phyloP scores from a whole-genome alignment of 2,329 filamentous ascomycete species.

The Phoma herbarum region DNA sequence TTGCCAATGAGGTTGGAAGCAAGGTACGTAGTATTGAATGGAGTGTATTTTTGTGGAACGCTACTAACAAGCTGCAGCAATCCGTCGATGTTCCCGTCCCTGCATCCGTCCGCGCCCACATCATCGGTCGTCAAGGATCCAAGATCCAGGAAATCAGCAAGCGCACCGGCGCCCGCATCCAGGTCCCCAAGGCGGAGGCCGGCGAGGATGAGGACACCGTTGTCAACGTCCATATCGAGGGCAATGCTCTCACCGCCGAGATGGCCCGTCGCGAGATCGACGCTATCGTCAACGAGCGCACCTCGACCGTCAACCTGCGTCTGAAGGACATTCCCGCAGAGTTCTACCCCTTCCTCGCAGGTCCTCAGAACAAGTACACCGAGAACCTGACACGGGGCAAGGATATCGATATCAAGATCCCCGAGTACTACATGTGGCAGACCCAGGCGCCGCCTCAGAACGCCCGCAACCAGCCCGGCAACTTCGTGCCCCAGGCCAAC shows the following conservation, averaged over 20 bases:
- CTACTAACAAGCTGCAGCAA: slow-evolving; percentile 57
- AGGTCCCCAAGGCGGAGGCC: slow-evolving; percentile 83
- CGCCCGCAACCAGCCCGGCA: slow-evolving; percentile 69
- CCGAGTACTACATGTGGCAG: slow-evolving; percentile 78
- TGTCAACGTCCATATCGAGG: slow-evolving; percentile 88
- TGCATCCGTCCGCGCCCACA: slow-evolving; percentile 81
- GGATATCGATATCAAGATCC: slow-evolving; percentile 83
- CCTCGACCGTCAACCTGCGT: slow-evolving; percentile 81
- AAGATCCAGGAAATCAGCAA: slow-evolving; percentile 91
- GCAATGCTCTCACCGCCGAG: slow-evolving; percentile 86
- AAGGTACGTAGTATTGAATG: slow-evolving; percentile 66
- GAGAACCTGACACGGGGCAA: slow-evolving; percentile 75
- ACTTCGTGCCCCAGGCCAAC: slow-evolving; percentile 75
- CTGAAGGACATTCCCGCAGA: slow-evolving; percentile 86
- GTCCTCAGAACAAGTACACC: slow-evolving; percentile 74
- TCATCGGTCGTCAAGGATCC: slow-evolving; percentile 91
- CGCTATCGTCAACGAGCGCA: slow-evolving; percentile 86
- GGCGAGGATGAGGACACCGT: slow-evolving; percentile 80
- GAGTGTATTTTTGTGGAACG: background rate
- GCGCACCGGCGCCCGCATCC: slow-evolving; percentile 87
- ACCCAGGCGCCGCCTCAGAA: slow-evolving; percentile 72
- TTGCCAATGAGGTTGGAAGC: slow-evolving; percentile 85
- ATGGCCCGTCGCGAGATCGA: slow-evolving; percentile 85
- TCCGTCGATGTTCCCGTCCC: slow-evolving; percentile 81
- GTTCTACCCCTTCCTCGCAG: slow-evolving; percentile 94